Evolutionary conservation across 2,329 filamentous ascomycete species (phyloP).

Genomic region (Ramularia endophylla): DNA sequence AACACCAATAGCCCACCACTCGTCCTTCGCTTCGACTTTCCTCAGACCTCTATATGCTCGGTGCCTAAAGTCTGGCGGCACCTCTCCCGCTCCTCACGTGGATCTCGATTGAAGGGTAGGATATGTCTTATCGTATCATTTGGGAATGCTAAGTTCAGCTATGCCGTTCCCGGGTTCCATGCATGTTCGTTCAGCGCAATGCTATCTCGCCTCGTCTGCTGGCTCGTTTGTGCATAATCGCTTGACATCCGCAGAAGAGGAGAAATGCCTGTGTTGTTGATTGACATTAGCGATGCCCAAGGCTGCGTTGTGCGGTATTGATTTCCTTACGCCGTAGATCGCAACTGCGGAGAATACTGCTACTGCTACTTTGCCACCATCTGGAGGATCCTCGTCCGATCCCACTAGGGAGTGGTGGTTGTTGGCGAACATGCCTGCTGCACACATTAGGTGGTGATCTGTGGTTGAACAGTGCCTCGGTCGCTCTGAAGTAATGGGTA

Average conservation of each 20-base stretch:
- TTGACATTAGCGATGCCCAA: conserved; percentile 3
- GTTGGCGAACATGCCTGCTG: conserved; percentile 59
- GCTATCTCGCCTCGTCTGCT: conserved; percentile 79
- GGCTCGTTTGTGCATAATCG: conserved; percentile 76
- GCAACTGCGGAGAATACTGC: conserved; percentile 85
- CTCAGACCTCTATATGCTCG: too few relatives aligned
- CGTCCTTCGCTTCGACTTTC: too few relatives aligned
- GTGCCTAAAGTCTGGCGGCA: too few relatives aligned
- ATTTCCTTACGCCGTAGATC: conserved; percentile 67
- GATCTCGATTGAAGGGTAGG: too few relatives aligned
- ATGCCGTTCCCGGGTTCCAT: too few relatives aligned
- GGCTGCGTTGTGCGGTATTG: not conserved
- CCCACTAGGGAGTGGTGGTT: conserved; percentile 83
- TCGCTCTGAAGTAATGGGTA: too few relatives aligned
- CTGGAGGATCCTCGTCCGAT: conserved; percentile 53
- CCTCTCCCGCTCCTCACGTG: too few relatives aligned
- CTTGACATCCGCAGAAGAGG: conserved; percentile 86
- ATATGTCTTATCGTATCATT: too few relatives aligned
- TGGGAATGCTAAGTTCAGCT: too few relatives aligned
- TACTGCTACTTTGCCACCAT: conserved; percentile 71
- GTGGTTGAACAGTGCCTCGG: too few relatives aligned
- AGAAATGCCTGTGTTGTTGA: conserved; percentile 63
- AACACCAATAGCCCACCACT: too few relatives aligned
- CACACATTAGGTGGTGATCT: too few relatives aligned
- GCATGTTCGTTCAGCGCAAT: conserved; percentile 50